Base-by-base conservation (phyloP, 2,329 filamentous ascomycete species). In the Curvularia spicifera region DNA sequence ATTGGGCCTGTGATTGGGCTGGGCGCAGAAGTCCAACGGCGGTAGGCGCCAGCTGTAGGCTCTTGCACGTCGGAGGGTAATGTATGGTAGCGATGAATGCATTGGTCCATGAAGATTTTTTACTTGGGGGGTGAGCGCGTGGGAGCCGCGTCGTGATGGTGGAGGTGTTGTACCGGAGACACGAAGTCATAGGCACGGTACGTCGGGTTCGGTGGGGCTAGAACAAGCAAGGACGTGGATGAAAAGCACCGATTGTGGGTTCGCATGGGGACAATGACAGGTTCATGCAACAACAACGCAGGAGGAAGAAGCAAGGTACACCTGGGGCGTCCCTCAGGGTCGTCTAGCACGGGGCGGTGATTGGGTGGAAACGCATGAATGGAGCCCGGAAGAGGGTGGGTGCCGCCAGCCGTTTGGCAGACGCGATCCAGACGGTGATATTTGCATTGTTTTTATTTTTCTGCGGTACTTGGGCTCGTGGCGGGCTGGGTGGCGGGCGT, bases 1-100 rank as follows among this genome's bases (percentile, higher is more conserved):
- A 51, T 60, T 54, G 56, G 22, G 51, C 51, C 45, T 57, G 49
- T 72, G 68, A 72, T 74, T 73, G 59, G 71, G 53, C 45, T 65
- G 54, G 56, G 61, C 18, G 37, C 26, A 49, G 51, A 46, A 62
- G 55, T 37, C 42, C 40, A 55, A 58, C 35, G 60, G 61, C 48
- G 56, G 58, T 60, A 61, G 63, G 53, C 59, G 61, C 59, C 61
- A 59, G 58, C 29, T 53, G 57, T 57, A 63, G 53, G 59, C 60
- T 51, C 45, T 43, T 28, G 40, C 39, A 50, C 55, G 46, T 50
- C 18, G 18, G 18, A 55, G 22, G 39, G 49, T 33, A 51, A 56
- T 56, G 56, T 66, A 42, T 39, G 52, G 51, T 59, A 63, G 47
- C 57, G 5, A 29, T 26, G 13, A 69, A 69, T 67, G 63, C 61